Percentiles rank a stretch among this genome's conserved stretches.
phyloP scores from a whole-genome alignment of 306 rosid species.

The Lablab purpureus region DNA sequence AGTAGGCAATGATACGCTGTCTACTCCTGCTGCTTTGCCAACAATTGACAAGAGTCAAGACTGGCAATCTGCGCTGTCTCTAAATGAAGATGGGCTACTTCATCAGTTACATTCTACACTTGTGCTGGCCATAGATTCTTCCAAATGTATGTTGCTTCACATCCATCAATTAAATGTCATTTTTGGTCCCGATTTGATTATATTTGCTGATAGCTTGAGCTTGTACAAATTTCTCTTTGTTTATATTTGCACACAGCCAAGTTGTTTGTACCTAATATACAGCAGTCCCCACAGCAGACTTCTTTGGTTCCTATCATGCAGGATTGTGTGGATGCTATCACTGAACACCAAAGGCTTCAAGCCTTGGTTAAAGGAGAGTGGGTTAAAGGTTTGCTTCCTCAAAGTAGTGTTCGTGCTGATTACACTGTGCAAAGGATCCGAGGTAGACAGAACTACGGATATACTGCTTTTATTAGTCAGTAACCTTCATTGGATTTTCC shows the following conservation, averaged over 20 bases:
- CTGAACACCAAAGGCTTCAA: slow-evolving; percentile 92
- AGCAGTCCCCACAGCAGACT: slow-evolving; percentile 74
- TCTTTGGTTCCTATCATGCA: slow-evolving; percentile 71
- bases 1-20: slow-evolving; percentile 69
- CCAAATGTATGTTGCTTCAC: slow-evolving; percentile 61
- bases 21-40: slow-evolving; percentile 61
- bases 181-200: slow-evolving; percentile 39
- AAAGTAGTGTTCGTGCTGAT: slow-evolving; percentile 84
- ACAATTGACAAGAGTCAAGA: slow-evolving; percentile 72
- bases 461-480: slow-evolving; percentile 27
- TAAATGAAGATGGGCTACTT: slow-evolving; percentile 87
- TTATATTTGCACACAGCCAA: slow-evolving; percentile 62
- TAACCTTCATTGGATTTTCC: slow-evolving; percentile 28
- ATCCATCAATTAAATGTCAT: slow-evolving; percentile 35
- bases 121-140: slow-evolving; percentile 81
- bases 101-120: slow-evolving; percentile 85
- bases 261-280: slow-evolving; percentile 56
- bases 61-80: slow-evolving; percentile 81
- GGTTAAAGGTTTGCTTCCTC: slow-evolving; percentile 93
- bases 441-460: slow-evolving; percentile 59
- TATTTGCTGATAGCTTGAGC: slow-evolving; percentile 24
- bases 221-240: slow-evolving; percentile 41
- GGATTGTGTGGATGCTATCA: slow-evolving; percentile 81
- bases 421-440: slow-evolving; percentile 82
- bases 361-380: slow-evolving; percentile 95